Conservation (phyloP, 306 rosid genomes). For the Cotoneaster glaucophyllus region DNA sequence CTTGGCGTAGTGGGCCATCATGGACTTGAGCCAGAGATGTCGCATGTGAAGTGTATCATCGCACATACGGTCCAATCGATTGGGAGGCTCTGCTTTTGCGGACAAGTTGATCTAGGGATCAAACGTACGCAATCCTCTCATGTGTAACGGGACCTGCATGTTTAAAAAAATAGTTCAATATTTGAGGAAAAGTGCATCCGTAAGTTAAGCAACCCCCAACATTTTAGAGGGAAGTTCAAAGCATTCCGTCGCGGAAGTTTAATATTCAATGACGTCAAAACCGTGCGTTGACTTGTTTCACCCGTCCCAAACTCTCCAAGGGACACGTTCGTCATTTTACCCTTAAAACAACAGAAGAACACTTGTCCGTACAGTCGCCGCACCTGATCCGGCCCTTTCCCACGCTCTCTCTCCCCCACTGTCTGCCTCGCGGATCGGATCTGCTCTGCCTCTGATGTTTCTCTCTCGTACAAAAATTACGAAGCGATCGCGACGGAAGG, state of each 20-base stretch:
- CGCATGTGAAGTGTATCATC: too few species aligned
- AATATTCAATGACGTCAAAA: not conserved
- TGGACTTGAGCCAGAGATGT: too few species aligned
- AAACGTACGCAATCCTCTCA: too few species aligned
- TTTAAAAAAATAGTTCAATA: too few species aligned
- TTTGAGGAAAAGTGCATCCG: too few species aligned
- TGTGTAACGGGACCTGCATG: too few species aligned
- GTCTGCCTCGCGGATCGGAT: conserved; percentile 67
- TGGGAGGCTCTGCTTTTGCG: too few species aligned
- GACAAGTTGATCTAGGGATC: too few species aligned
- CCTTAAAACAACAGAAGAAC: not conserved
- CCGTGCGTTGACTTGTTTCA: not conserved
- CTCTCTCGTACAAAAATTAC: not conserved
- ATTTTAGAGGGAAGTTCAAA: not conserved
- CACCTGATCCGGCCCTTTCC: conserved; percentile 15
- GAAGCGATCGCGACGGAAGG: conserved; percentile 45
- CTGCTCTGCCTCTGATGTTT: conserved; percentile 23
- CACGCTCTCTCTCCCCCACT: conserved; percentile 10
- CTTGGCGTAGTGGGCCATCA: too few species aligned
- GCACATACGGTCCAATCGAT: too few species aligned
- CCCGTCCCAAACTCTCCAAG: not conserved
- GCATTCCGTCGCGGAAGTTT: not conserved
- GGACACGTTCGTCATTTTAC: not conserved
- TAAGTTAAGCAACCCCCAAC: too few species aligned
- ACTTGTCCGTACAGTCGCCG: conserved; percentile 11